Evolutionary conservation across 768 basidiomycete genomes (phyloP).

Genomic region (Punctularia strigosozonata): DNA sequence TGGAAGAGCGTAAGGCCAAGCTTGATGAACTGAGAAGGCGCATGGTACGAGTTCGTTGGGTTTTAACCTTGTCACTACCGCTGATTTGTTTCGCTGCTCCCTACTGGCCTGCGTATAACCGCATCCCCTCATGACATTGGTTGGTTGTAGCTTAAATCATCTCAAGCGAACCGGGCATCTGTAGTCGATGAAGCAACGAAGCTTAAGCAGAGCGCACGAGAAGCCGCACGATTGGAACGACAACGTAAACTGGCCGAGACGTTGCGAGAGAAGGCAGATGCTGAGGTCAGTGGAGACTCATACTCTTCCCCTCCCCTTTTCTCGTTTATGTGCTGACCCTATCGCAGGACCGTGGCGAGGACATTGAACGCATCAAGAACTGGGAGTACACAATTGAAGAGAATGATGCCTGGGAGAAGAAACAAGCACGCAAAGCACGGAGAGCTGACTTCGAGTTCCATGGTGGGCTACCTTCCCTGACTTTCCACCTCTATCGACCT

Average conservation of each 20-base stretch:
- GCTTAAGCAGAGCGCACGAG: conserved; percentile 65
- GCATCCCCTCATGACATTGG: not conserved
- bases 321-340: too few relatives aligned
- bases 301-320: too few relatives aligned
- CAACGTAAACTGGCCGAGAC: conserved; percentile 86
- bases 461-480: conserved; percentile 59
- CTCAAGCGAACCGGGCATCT: conserved; percentile 75
- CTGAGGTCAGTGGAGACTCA: too few relatives aligned
- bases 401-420: conserved; percentile 95
- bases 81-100: conserved; percentile 1
- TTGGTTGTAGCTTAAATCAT: conserved; percentile 50
- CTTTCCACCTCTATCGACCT: too few relatives aligned
- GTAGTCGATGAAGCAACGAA: conserved; percentile 78
- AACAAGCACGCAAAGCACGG: conserved; percentile 67
- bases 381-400: conserved; percentile 96
- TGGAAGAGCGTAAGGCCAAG: conserved; percentile 71
- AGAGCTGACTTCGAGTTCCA: conserved; percentile 87
- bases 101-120: not conserved
- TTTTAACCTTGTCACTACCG: conserved; percentile 4
- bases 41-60: conserved; percentile 44
- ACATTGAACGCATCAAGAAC: conserved; percentile 81
- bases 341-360: conserved; percentile 87
- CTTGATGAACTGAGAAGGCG: conserved; percentile 63
- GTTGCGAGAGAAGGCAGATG: conserved; percentile 74
- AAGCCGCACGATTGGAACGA: conserved; percentile 74